Conservation (phyloP, 495 filamentous ascomycete species). For the Tuber microsphaerosporum region DNA sequence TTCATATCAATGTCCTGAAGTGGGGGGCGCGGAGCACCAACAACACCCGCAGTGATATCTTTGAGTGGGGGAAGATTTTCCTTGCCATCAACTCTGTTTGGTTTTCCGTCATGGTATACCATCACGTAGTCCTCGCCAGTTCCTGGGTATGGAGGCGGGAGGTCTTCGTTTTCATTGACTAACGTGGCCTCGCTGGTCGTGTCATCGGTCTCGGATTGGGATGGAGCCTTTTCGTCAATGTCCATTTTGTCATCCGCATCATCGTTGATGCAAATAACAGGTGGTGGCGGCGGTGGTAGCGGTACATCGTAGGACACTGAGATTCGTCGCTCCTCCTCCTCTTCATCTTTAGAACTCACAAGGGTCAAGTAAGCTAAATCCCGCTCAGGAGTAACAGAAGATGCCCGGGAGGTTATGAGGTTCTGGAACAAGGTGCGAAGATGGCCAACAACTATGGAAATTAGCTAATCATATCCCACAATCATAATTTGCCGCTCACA, state of each 20-base stretch:
- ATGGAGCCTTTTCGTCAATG: slow-evolving; percentile 22
- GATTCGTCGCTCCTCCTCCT: slow-evolving; percentile 32
- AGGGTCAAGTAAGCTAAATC: slow-evolving; percentile 79
- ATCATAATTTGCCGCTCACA: slow-evolving; percentile 51
- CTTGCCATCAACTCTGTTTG: slow-evolving; percentile 42
- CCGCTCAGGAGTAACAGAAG: slow-evolving; percentile 59
- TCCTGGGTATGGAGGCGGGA: slow-evolving; percentile 19
- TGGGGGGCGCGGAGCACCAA: slow-evolving; percentile 25
- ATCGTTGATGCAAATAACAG: slow-evolving; percentile 20
- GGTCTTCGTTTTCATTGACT: slow-evolving; percentile 45
- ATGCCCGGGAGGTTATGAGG: slow-evolving; percentile 55
- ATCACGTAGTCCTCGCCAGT: slow-evolving; percentile 38
- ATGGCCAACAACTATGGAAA: slow-evolving; percentile 58
- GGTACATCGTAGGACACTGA: slow-evolving; percentile 34
- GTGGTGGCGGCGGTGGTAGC: background rate
- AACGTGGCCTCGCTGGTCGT: slow-evolving; percentile 51
- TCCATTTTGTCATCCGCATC: slow-evolving; percentile 42
- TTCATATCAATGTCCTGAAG: slow-evolving; percentile 25
- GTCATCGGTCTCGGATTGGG: slow-evolving; percentile 27
- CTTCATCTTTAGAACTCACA: slow-evolving; percentile 56
- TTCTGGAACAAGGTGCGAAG: slow-evolving; percentile 64
- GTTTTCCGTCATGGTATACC: slow-evolving; percentile 28
- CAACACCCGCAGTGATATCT: slow-evolving; percentile 9
- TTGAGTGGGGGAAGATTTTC: slow-evolving; percentile 45
- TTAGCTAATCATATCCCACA: background rate